Evolutionary conservation across 2,329 filamentous ascomycete species (phyloP).

Genomic region (Torrubiellomyces zombiae): DNA sequence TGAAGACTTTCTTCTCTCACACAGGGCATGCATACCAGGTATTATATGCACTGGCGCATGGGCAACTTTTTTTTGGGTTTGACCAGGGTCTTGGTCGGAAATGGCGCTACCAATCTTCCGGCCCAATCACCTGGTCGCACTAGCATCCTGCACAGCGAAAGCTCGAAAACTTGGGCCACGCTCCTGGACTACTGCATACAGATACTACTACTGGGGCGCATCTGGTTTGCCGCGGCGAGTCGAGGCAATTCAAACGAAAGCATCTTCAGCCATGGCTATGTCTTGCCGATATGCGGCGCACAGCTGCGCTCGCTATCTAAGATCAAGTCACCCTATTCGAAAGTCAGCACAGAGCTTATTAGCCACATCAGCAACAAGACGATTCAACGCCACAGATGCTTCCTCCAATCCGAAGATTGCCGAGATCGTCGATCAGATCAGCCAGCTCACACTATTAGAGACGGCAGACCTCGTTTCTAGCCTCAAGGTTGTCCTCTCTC

Average conservation of each 20-base stretch:
- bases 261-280: slow-evolving; percentile 36
- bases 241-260: slow-evolving; percentile 5
- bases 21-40: slow-evolving; percentile 6
- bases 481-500: slow-evolving; percentile 92
- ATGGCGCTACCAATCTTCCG: slow-evolving; percentile 19
- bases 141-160: slow-evolving; percentile 9
- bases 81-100: slow-evolving; percentile 11
- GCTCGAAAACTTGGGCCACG: slow-evolving; percentile 24
- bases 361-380: slow-evolving; percentile 36
- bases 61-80: slow-evolving; percentile 22
- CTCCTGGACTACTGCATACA: no score
- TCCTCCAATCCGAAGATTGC: slow-evolving; percentile 76
- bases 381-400: slow-evolving; percentile 75
- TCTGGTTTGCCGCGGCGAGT: slow-evolving; percentile 1
- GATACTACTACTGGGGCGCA: no score
- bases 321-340: slow-evolving; percentile 28
- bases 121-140: slow-evolving; percentile 14
- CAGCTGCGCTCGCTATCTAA: slow-evolving; percentile 47
- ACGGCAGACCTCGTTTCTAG: slow-evolving; percentile 89
- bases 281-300: slow-evolving; percentile 47
- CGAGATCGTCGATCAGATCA: slow-evolving; percentile 95
- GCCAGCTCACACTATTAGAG: slow-evolving; percentile 92
- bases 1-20: slow-evolving; percentile 9
- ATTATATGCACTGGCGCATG: no score
- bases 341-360: slow-evolving; percentile 30